Conservation (phyloP, 2,329 filamentous ascomycete species). For the Botrytis pseudocinerea region DNA sequence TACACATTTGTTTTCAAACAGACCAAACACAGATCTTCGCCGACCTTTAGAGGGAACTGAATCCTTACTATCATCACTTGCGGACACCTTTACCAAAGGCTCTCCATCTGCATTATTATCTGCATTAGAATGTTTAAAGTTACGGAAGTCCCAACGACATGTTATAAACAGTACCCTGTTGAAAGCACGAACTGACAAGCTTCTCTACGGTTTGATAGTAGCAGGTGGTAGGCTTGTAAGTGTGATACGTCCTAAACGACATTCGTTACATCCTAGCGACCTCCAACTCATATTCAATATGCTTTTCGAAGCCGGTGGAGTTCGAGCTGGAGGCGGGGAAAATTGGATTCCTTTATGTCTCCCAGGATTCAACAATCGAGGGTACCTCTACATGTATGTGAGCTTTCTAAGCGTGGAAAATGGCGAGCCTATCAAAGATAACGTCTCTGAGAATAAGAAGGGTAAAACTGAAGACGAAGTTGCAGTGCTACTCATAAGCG, state of each 20-base stretch:
- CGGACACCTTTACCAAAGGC: slow-evolving; percentile 91
- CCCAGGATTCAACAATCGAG: slow-evolving; percentile 94
- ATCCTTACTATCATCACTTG: slow-evolving; percentile 82
- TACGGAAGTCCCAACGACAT: slow-evolving; percentile 84
- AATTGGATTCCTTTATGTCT: slow-evolving; percentile 97
- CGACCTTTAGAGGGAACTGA: slow-evolving; percentile 91
- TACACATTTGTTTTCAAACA: slow-evolving; percentile 81
- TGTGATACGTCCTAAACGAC: slow-evolving; percentile 89
- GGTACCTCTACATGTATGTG: slow-evolving; percentile 98
- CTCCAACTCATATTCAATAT: slow-evolving; percentile 98
- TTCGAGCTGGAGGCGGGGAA: slow-evolving; percentile 90
- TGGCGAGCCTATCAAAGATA: slow-evolving; percentile 63
- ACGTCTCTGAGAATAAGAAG: slow-evolving; percentile 43
- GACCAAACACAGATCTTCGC: slow-evolving; percentile 91
- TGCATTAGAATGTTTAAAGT: slow-evolving; percentile 87
- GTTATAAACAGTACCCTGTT: slow-evolving; percentile 85
- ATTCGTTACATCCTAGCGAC: slow-evolving; percentile 93
- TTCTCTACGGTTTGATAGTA: slow-evolving; percentile 91
- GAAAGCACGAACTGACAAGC: slow-evolving; percentile 71
- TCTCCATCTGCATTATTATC: slow-evolving; percentile 87
- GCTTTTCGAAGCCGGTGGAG: slow-evolving; percentile 92
- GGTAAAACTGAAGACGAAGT: slow-evolving; percentile 73
- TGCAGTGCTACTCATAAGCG: slow-evolving; percentile 89
- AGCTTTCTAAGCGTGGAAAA: slow-evolving; percentile 76
- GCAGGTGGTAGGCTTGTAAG: slow-evolving; percentile 91